These are phyloP conservation scores for Pythium biforme DNA, from an alignment of 352 stramenopile species.

Conservation along the genomic window DNA sequence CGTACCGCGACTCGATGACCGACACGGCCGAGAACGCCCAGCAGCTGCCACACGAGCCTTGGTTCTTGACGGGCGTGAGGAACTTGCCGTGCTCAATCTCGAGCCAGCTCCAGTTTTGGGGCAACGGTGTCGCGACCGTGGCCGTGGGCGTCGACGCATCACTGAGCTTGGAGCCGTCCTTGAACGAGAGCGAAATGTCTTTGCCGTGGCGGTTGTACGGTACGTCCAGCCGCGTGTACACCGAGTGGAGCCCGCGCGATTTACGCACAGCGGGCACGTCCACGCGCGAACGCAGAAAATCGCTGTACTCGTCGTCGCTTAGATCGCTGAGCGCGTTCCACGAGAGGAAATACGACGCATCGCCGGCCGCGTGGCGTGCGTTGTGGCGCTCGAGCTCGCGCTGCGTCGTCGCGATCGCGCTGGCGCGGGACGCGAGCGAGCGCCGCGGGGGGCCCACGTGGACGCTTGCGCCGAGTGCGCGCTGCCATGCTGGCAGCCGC, in stretches of 20 bases:
- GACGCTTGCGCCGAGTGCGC: conserved; percentile 12
- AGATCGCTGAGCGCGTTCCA: conserved; percentile 73
- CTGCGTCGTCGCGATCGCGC: conserved; percentile 43
- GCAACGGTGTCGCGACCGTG: conserved; percentile 32
- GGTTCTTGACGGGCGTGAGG: conserved; percentile 91
- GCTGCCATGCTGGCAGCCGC: conserved; percentile 24
- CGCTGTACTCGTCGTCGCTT: conserved; percentile 60
- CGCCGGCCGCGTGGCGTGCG: conserved; percentile 35
- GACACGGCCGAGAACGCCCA: conserved; percentile 91
- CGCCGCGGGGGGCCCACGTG: conserved; percentile 42
- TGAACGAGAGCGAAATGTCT: conserved; percentile 30
- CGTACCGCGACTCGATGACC: conserved; percentile 69
- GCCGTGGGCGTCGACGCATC: conserved; percentile 20
- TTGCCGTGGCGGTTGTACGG: conserved; percentile 14
- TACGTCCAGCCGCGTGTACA: conserved; percentile 21
- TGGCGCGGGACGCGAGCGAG: conserved; percentile 40
- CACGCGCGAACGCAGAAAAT: conserved; percentile 50
- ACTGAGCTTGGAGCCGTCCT: conserved; percentile 20
- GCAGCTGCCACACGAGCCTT: conserved; percentile 91
- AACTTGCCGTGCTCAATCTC: conserved; percentile 73
- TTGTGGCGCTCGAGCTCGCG: conserved; percentile 51
- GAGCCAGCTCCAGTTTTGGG: conserved; percentile 62
- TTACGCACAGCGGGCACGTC: conserved; percentile 26
- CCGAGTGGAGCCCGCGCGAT: conserved; percentile 21
- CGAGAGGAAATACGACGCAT: conserved; percentile 48